Evolutionary conservation across 106 monocot species (phyloP).

Genomic region (Hemerocallis citrina): DNA sequence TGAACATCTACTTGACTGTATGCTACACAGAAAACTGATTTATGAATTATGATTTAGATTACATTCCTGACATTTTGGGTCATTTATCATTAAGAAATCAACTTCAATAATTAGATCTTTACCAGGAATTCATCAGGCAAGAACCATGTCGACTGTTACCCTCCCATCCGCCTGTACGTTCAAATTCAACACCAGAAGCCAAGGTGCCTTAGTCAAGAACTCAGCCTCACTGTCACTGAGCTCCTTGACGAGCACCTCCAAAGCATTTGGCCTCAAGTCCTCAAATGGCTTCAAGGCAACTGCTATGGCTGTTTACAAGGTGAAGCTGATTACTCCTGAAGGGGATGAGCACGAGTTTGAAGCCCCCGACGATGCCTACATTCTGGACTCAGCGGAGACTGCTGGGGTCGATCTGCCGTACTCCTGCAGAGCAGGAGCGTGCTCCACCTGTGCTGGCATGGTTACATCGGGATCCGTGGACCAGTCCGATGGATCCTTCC

Average conservation of each 20-base stretch:
- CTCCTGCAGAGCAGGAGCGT: conserved; percentile 72
- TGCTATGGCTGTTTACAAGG: conserved; percentile 5
- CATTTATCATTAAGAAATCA: no score
- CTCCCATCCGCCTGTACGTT: not conserved
- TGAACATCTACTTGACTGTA: no score
- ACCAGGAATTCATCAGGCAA: not conserved
- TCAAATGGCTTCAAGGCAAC: conserved; percentile 1
- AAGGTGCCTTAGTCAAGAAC: not conserved
- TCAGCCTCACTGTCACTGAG: conserved; percentile 1
- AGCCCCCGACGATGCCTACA: conserved; percentile 29
- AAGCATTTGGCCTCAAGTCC: not conserved
- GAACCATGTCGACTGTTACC: conserved; percentile 1
- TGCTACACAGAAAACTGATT: no score
- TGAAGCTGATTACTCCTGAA: conserved; percentile 1
- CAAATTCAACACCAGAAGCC: not conserved
- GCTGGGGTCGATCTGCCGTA: conserved; percentile 66
- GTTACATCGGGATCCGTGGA: conserved; percentile 45
- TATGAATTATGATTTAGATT: no score
- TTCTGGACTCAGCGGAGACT: conserved; percentile 64
- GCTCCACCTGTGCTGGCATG: conserved; percentile 71
- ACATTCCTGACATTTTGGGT: no score
- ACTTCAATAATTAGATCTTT: no score
- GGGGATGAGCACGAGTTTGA: conserved; percentile 10
- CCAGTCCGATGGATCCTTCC: conserved; percentile 81
- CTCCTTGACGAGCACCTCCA: not conserved